Evolutionary conservation across 345 rosid species (phyloP).

Genomic region (Eucalyptus microcorys): DNA sequence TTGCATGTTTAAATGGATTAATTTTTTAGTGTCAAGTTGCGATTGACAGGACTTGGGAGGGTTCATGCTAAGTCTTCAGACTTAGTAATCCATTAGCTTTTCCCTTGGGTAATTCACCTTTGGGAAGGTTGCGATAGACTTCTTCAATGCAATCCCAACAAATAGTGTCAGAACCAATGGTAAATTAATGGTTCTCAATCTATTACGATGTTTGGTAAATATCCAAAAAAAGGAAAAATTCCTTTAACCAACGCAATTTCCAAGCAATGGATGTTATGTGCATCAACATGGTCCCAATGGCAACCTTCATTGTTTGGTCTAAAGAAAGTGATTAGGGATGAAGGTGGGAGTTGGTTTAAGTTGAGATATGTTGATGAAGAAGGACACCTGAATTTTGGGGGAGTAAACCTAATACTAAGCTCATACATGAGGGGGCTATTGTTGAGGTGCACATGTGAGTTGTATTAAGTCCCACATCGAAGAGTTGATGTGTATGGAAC

Average conservation of each 20-base stretch:
- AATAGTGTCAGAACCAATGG: too few relatives aligned
- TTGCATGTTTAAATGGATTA: too few relatives aligned
- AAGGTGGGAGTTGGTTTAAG: not conserved
- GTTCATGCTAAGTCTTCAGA: too few relatives aligned
- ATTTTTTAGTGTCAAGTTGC: too few relatives aligned
- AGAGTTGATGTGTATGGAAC: rapidly evolving
- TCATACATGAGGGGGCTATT: not conserved
- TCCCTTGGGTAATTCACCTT: too few relatives aligned
- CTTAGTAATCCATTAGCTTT: too few relatives aligned
- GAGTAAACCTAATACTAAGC: not conserved
- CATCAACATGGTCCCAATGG: not conserved
- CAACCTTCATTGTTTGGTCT: not conserved
- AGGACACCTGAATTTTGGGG: not conserved
- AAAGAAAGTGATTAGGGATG: not conserved
- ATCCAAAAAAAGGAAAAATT: rapidly evolving
- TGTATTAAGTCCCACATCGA: not conserved
- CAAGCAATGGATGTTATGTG: too few relatives aligned
- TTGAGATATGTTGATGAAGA: not conserved
- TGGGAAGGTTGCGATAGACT: too few relatives aligned
- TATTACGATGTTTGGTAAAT: not conserved
- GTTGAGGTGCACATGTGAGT: not conserved
- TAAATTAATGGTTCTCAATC: too few relatives aligned
- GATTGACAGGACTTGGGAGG: too few relatives aligned
- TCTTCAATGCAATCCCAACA: too few relatives aligned
- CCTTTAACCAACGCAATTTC: too few relatives aligned